Conservation (phyloP, 2,329 filamentous ascomycete genomes). For the Rhytidhysteron rufulum region DNA sequence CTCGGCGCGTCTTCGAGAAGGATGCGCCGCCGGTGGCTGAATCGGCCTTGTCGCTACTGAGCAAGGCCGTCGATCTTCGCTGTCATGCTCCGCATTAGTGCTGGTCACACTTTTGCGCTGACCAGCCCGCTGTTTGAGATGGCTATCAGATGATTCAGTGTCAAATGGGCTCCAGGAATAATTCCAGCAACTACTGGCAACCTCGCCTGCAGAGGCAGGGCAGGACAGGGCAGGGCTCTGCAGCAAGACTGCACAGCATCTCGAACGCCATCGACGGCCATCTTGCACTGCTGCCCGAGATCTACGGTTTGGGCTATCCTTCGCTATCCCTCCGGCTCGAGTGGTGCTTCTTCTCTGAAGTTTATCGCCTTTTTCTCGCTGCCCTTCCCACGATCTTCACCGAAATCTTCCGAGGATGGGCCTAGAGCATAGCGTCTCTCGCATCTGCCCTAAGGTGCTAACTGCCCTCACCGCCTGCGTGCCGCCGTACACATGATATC, state of each 20-base stretch:
- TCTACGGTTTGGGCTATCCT: constrained; percentile 13
- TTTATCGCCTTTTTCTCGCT: constrained; percentile 1
- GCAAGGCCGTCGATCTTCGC: neutral
- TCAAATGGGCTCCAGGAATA: neutral
- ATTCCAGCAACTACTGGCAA: neutral
- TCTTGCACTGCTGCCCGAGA: constrained; percentile 18
- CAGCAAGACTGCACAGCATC: no score
- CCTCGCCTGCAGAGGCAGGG: neutral
- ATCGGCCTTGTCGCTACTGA: neutral
- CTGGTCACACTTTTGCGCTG: constrained; percentile 1
- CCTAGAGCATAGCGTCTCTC: no score
- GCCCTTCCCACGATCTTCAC: constrained; percentile 2
- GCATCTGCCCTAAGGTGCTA: no score
- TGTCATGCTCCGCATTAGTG: neutral
- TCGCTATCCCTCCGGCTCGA: constrained; percentile 2
- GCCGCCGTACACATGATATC: no score
- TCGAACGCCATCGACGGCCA: neutral
- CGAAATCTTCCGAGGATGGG: neutral
- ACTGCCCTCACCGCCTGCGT: no score
- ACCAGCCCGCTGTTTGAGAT: constrained; percentile 1
- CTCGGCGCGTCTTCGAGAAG: constrained; percentile 1
- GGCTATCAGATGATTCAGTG: constrained; percentile 1
- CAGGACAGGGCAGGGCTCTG: no score
- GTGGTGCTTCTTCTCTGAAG: neutral
- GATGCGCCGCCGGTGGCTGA: neutral